Conservation (phyloP, 139 green algal genomes). For the Penium margaritaceum region DNA sequence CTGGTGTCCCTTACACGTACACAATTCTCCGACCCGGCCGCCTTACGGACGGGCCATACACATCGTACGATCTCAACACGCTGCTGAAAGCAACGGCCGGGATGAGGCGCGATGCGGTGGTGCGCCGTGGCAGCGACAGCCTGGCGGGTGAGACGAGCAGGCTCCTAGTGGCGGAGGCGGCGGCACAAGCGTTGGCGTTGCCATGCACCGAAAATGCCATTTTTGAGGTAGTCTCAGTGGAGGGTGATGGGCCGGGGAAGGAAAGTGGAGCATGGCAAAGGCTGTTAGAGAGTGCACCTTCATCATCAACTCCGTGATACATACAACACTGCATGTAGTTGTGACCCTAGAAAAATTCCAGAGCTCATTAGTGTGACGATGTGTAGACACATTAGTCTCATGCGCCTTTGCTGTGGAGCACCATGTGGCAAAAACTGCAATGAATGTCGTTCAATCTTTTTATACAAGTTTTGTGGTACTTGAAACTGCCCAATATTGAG, state of each 20-base stretch:
- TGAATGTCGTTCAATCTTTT: no score
- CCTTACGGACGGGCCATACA: conserved; percentile 95
- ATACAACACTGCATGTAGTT: no score
- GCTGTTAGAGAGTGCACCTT: conserved; percentile 16
- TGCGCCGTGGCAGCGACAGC: conserved; percentile 27
- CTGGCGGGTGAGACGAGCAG: conserved; percentile 44
- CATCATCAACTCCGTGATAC: no score
- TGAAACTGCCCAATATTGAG: no score
- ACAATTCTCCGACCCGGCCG: conserved; percentile 78
- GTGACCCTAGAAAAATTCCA: no score
- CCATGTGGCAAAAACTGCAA: no score
- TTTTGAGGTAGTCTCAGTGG: conserved; percentile 24
- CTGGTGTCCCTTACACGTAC: no score
- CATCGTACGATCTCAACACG: conserved; percentile 94
- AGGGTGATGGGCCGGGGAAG: conserved; percentile 26
- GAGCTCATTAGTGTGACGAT: no score
- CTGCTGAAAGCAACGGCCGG: conserved; percentile 64
- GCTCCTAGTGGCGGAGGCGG: conserved; percentile 47
- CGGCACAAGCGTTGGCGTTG: conserved; percentile 39
- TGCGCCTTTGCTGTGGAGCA: no score
- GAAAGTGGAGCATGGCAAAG: conserved; percentile 10
- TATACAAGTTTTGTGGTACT: no score
- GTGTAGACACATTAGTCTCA: no score
- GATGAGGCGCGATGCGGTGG: conserved; percentile 3
- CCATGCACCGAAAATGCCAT: neutral